A percentile compares a stretch with the other conserved stretches of the same genome.
These are phyloP conservation scores for Pythium utonaiense DNA, from an alignment of 352 stramenopile genomes.

Conservation along the genomic window DNA sequence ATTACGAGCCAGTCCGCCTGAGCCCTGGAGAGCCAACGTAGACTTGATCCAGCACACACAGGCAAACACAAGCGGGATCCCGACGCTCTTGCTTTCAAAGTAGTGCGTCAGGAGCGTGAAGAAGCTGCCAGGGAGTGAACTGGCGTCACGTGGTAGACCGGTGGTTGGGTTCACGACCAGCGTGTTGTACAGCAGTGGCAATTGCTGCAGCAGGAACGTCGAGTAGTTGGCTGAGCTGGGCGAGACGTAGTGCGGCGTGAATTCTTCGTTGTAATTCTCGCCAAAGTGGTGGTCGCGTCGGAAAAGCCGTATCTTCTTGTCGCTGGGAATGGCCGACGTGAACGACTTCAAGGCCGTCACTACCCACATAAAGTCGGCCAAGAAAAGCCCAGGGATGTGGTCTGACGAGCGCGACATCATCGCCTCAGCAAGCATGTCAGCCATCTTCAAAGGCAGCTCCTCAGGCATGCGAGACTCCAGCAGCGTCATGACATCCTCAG, in stretches of 20 bases:
- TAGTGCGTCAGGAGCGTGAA: not conserved
- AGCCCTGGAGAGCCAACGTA: not conserved
- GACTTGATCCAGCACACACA: slow-evolving; percentile 17
- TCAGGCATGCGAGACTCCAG: not conserved
- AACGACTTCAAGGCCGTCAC: not conserved
- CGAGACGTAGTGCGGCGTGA: slow-evolving; percentile 1
- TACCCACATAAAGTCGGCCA: slow-evolving; percentile 8
- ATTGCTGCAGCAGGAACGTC: slow-evolving; percentile 14
- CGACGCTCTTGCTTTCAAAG: not conserved
- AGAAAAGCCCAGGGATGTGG: slow-evolving; percentile 2
- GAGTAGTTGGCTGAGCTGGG: not conserved
- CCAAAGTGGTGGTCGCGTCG: slow-evolving; percentile 7
- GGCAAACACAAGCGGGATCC: slow-evolving; percentile 1
- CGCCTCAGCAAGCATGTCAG: not conserved
- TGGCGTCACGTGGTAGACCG: not conserved
- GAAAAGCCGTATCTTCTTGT: not conserved
- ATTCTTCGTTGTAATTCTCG: slow-evolving; percentile 11
- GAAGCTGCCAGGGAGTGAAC: not conserved
- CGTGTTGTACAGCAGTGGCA: slow-evolving; percentile 10
- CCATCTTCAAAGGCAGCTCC: not conserved
- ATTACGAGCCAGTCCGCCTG: not conserved
- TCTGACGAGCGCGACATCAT: not conserved
- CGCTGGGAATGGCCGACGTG: not conserved
- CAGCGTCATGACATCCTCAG: not conserved
- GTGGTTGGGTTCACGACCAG: not conserved